Conservation (phyloP, 2,329 filamentous ascomycete species). For the Xenoacremonium recifei region DNA sequence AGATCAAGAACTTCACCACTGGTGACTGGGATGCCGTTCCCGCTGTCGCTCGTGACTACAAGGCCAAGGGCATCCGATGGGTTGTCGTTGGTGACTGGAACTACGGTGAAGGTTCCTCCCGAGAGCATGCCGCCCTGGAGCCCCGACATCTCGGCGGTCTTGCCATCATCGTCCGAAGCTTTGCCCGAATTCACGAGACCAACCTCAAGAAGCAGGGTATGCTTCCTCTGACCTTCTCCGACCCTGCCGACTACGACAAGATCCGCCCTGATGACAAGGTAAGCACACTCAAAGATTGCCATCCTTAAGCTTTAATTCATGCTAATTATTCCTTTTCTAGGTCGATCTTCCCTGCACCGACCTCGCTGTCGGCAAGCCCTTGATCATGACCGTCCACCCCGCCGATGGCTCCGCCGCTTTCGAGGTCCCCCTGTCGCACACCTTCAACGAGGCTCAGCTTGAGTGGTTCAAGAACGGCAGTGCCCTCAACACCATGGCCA, state of each 20-base stretch:
- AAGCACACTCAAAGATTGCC: constrained; percentile 14
- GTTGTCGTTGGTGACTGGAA: constrained; percentile 99
- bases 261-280: constrained; percentile 87
- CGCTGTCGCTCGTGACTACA: constrained; percentile 95
- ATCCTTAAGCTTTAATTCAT: not conserved
- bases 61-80: constrained; percentile 94
- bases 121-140: constrained; percentile 97
- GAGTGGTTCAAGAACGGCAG: constrained; percentile 99
- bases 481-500: constrained; percentile 98
- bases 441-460: constrained; percentile 96
- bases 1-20: constrained; percentile 86
- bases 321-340: constrained; percentile 32
- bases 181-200: constrained; percentile 99
- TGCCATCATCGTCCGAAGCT: constrained; percentile 92
- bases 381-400: constrained; percentile 90
- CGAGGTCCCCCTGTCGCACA: constrained; percentile 84
- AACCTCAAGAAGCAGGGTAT: constrained; percentile 99
- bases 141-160: constrained; percentile 95
- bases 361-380: constrained; percentile 86
- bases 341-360: constrained; percentile 86
- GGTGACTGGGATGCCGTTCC: constrained; percentile 86
- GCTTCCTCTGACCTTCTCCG: constrained; percentile 93
- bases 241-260: constrained; percentile 97
- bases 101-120: constrained; percentile 96
- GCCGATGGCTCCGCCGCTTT: constrained; percentile 73